Percentiles rank a stretch among this genome's conserved stretches.
These are phyloP conservation scores for Verticillium zaregamsianum DNA, from an alignment of 2,329 filamentous ascomycete species.

Conservation along the genomic window DNA sequence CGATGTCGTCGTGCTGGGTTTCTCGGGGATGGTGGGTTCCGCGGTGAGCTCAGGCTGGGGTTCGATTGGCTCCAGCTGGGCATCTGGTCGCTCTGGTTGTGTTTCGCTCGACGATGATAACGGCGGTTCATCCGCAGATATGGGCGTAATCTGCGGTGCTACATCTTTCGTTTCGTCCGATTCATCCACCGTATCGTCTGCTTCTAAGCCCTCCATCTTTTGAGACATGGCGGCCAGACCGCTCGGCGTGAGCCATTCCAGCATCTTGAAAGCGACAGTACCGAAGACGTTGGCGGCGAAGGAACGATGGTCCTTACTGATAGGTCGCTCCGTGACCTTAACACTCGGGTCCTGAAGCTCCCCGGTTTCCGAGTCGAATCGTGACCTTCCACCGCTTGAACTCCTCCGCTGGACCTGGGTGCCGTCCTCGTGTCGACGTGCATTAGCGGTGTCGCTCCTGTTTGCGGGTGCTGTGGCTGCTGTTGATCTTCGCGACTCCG, in stretches of 20 bases:
- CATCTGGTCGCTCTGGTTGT: background rate
- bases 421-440: background rate
- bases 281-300: constrained; percentile 62
- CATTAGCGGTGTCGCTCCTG: background rate
- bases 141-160: constrained; percentile 1
- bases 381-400: constrained; percentile 1
- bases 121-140: background rate
- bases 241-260: constrained; percentile 64
- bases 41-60: background rate
- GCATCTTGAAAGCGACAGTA: constrained; percentile 63
- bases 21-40: background rate
- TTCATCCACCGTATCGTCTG: constrained; percentile 18
- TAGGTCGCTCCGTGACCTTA: constrained; percentile 39
- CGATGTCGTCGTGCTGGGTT: background rate
- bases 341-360: constrained; percentile 16
- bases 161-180: constrained; percentile 9
- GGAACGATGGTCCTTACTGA: constrained; percentile 53
- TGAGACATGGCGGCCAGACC: constrained; percentile 46
- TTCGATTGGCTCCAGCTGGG: background rate
- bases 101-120: background rate
- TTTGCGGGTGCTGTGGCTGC: background rate
- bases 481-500: background rate
- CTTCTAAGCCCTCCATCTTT: constrained; percentile 26
- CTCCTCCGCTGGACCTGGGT: constrained; percentile 1
- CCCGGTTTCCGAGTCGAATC: constrained; percentile 11